Evolutionary conservation across 1,284 basidiomycete genomes (phyloP).

Genomic region (Golubevia sp.): DNA sequence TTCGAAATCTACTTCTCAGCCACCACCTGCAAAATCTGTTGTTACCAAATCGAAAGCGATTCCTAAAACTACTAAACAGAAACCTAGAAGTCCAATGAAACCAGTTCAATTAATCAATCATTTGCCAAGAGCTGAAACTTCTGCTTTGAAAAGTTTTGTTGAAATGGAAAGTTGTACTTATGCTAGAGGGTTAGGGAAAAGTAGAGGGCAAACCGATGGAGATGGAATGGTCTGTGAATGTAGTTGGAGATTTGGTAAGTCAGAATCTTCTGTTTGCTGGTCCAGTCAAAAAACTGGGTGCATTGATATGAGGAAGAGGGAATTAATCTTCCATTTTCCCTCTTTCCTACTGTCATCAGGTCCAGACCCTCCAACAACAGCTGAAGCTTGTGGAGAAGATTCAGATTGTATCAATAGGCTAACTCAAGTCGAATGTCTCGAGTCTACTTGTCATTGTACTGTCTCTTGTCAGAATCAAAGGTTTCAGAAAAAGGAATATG

Average conservation of each 20-base stretch:
- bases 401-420: slow-evolving; percentile 97
- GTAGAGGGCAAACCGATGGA: background rate
- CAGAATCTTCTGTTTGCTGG: background rate
- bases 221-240: slow-evolving; percentile 53
- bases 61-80: too few relatives aligned
- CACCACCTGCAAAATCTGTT: too few relatives aligned
- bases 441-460: slow-evolving; percentile 83
- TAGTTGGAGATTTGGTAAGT: slow-evolving; percentile 21
- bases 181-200: too few relatives aligned
- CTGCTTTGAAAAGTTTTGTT: too few relatives aligned
- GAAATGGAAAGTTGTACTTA: too few relatives aligned
- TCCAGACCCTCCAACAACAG: slow-evolving; percentile 13
- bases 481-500: slow-evolving; percentile 84
- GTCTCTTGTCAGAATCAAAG: slow-evolving; percentile 90
- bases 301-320: background rate
- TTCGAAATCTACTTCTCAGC: too few relatives aligned
- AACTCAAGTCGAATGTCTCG: slow-evolving; percentile 92
- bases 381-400: slow-evolving; percentile 77
- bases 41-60: too few relatives aligned
- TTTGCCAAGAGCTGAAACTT: too few relatives aligned
- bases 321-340: slow-evolving; percentile 13
- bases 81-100: too few relatives aligned
- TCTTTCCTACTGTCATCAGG: slow-evolving; percentile 6
- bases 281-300: background rate
- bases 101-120: too few relatives aligned